These are phyloP conservation scores for Blastomyces parvus DNA, from an alignment of 2,329 filamentous ascomycete genomes.

Conservation along the genomic window DNA sequence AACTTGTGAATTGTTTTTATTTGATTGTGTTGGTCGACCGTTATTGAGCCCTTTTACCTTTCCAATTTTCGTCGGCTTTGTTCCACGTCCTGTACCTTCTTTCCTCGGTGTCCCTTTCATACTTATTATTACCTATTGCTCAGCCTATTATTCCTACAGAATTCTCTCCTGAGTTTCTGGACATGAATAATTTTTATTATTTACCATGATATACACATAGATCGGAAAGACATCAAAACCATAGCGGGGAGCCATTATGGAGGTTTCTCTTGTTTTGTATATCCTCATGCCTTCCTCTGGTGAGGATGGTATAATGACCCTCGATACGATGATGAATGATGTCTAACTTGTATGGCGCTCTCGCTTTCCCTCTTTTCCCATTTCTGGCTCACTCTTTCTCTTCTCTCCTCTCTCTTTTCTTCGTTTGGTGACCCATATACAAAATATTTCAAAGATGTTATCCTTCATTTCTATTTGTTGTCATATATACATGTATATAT, in stretches of 20 bases:
- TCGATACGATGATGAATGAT: conserved; percentile 8
- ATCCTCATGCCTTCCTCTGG: conserved; percentile 1
- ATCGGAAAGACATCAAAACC: conserved; percentile 1
- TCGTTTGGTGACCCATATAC: background rate
- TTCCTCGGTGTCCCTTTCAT: background rate
- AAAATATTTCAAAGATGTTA: background rate
- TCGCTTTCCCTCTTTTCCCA: background rate
- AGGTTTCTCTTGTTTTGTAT: background rate
- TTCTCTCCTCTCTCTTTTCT: background rate
- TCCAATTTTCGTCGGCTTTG: background rate
- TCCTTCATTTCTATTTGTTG: background rate
- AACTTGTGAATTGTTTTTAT: background rate
- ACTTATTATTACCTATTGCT: background rate
- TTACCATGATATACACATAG: conserved; percentile 5
- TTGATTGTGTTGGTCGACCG: background rate
- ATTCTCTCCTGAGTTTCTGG: background rate
- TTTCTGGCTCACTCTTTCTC: background rate
- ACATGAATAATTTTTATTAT: background rate
- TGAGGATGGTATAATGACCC: conserved; percentile 8
- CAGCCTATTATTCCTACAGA: background rate
- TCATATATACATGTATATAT: background rate
- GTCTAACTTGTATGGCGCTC: background rate
- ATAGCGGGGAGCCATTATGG: background rate
- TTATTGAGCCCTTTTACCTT: conserved; percentile 1
- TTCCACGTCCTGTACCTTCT: background rate